Conservation (phyloP, 1,284 basidiomycete species). For the Takashimella koratensis region DNA sequence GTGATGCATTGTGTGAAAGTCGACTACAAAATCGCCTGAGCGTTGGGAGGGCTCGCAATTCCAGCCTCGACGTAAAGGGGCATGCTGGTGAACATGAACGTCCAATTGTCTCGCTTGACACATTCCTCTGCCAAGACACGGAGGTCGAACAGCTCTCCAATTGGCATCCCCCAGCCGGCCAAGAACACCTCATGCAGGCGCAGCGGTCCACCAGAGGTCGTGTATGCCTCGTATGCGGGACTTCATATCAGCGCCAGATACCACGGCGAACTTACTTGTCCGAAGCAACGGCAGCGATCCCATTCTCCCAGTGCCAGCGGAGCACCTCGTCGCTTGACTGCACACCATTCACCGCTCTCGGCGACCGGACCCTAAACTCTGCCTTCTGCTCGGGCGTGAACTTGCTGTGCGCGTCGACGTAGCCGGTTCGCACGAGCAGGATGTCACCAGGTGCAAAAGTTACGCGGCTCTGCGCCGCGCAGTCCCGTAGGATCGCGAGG, state of each 20-base stretch:
- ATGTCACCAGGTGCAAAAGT: constrained; percentile 41
- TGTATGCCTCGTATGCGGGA: constrained; percentile 35
- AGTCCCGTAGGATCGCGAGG: constrained; percentile 26
- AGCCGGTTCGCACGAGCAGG: constrained; percentile 47
- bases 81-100: constrained; percentile 49
- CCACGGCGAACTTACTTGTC: constrained; percentile 37
- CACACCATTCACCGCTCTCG: constrained; percentile 30
- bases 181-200: constrained; percentile 34
- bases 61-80: constrained; percentile 49
- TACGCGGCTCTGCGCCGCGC: constrained; percentile 31
- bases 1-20: background rate
- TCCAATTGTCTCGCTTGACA: constrained; percentile 35
- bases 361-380: constrained; percentile 12
- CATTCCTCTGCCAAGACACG: constrained; percentile 43
- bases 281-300: constrained; percentile 49
- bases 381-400: constrained; percentile 24
- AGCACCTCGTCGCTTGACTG: constrained; percentile 35
- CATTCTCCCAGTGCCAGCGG: constrained; percentile 50
- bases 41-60: constrained; percentile 51
- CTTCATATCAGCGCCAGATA: constrained; percentile 6
- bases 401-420: constrained; percentile 40
- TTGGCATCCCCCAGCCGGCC: constrained; percentile 40
- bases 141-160: constrained; percentile 52
- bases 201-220: constrained; percentile 8
- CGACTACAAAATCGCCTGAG: constrained; percentile 40